A percentile compares a stretch with the other conserved stretches of the same genome.
These are phyloP conservation scores for Cyclotella atomus DNA, from an alignment of 108 stramenopile genomes.

Conservation along the genomic window DNA sequence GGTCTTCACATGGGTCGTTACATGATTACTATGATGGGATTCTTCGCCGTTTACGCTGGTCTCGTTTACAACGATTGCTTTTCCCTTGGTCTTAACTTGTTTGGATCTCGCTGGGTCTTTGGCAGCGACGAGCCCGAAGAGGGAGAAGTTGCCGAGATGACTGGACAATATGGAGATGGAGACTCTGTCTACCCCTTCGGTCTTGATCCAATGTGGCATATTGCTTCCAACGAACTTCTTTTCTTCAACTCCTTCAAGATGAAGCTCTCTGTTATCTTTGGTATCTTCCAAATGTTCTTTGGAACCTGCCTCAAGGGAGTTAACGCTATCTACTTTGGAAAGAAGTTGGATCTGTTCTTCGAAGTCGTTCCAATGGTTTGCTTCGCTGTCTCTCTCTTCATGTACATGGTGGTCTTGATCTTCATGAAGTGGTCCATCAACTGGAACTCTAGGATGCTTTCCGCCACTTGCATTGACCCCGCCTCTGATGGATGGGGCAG, in stretches of 20 bases:
- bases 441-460: constrained; percentile 96
- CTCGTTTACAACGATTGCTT: constrained; percentile 99
- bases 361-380: constrained; percentile 98
- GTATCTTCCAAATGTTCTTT: constrained; percentile 96
- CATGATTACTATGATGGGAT: constrained; percentile 98
- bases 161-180: constrained; percentile 74
- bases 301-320: constrained; percentile 93
- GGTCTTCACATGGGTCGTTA: constrained; percentile 92
- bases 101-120: constrained; percentile 88
- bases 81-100: constrained; percentile 93
- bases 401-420: constrained; percentile 98
- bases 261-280: constrained; percentile 98
- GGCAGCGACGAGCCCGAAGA: constrained; percentile 73
- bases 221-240: constrained; percentile 93
- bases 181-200: constrained; percentile 96
- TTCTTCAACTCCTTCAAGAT: constrained; percentile 99
- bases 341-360: constrained; percentile 88
- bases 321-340: constrained; percentile 93
- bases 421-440: constrained; percentile 97
- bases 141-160: constrained; percentile 66
- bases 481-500: constrained; percentile 73
- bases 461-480: constrained; percentile 89
- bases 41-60: constrained; percentile 96
- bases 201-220: constrained; percentile 98
- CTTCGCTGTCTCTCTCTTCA: constrained; percentile 91